Conservation (phyloP, 2,329 filamentous ascomycete species). For the Ophiostoma tasmaniense region DNA sequence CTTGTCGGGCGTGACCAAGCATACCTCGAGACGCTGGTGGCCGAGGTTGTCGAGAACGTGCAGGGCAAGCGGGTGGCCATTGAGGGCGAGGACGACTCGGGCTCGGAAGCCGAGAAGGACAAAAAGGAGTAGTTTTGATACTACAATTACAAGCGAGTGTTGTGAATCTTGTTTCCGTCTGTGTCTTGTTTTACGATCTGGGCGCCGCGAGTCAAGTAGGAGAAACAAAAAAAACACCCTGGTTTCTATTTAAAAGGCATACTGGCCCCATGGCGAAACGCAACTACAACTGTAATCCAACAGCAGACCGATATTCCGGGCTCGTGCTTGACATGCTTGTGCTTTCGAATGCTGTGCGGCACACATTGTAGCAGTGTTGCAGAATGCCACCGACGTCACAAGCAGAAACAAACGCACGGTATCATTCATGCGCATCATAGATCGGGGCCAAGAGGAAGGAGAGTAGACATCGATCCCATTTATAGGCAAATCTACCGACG, state of each 20-base stretch:
- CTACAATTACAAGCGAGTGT: not conserved
- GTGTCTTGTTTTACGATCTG: not conserved
- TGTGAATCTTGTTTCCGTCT: not conserved
- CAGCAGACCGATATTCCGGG: not conserved
- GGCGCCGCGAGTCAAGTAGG: not conserved
- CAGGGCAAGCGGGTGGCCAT: conserved; percentile 59
- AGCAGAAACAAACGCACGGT: not conserved
- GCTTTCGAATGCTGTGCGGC: not conserved
- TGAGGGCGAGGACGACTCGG: conserved; percentile 64
- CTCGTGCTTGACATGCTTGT: not conserved
- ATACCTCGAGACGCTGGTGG: conserved; percentile 68
- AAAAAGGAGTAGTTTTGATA: not conserved
- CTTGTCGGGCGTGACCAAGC: conserved; percentile 66
- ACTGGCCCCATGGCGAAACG: not conserved
- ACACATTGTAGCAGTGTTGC: not conserved
- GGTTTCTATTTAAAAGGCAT: not conserved
- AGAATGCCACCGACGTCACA: not conserved
- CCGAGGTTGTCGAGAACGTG: conserved; percentile 69
- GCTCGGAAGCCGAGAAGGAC: conserved; percentile 29
- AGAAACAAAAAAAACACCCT: not conserved
- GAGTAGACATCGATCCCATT: not conserved
- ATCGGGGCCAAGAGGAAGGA: not conserved
- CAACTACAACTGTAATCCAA: not conserved
- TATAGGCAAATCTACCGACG: too few relatives aligned
- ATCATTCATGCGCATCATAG: not conserved